Percentiles rank a stretch among this genome's conserved stretches.
Conservation (phyloP, 2,329 filamentous ascomycete genomes). For the Penicillium decumbens region DNA sequence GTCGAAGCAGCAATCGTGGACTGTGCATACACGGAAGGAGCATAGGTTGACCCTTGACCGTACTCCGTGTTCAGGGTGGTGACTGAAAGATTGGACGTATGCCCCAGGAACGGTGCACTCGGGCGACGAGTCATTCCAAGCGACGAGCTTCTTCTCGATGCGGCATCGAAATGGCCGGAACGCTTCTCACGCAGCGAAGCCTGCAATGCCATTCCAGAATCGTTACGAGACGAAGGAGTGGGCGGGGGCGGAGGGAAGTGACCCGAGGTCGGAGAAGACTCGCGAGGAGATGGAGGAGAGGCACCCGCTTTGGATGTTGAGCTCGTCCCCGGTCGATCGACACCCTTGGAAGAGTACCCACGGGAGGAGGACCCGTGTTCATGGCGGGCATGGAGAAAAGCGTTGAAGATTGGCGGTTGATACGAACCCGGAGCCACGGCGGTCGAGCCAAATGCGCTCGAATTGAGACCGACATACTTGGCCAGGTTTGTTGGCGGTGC, state of each 20-base stretch:
- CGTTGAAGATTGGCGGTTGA: constrained; percentile 77
- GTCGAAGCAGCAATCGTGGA: constrained; percentile 50
- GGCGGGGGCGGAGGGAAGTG: constrained; percentile 71
- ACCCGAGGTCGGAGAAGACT: constrained; percentile 73
- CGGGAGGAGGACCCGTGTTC: constrained; percentile 50
- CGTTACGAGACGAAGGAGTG: constrained; percentile 79
- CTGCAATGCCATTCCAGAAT: constrained; percentile 84
- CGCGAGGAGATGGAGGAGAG: constrained; percentile 55
- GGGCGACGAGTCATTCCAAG: constrained; percentile 69
- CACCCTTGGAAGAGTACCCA: constrained; percentile 39
- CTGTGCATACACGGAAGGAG: constrained; percentile 48
- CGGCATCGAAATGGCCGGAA: constrained; percentile 82
- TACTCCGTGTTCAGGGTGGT: constrained; percentile 42
- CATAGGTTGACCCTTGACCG: constrained; percentile 42
- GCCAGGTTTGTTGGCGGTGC: constrained; percentile 68
- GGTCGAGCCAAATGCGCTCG: constrained; percentile 71
- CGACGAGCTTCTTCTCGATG: constrained; percentile 84
- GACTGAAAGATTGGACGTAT: constrained; percentile 48
- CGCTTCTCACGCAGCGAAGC: constrained; percentile 87
- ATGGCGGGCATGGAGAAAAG: constrained; percentile 72
- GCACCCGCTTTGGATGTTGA: constrained; percentile 47
- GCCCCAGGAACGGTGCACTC: constrained; percentile 67
- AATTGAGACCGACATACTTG: constrained; percentile 85
- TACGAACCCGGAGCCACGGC: constrained; percentile 50
- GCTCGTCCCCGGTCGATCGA: constrained; percentile 72